phyloP scores from a whole-genome alignment of 2,329 filamentous ascomycete species.

The Lachnellula cervina region DNA sequence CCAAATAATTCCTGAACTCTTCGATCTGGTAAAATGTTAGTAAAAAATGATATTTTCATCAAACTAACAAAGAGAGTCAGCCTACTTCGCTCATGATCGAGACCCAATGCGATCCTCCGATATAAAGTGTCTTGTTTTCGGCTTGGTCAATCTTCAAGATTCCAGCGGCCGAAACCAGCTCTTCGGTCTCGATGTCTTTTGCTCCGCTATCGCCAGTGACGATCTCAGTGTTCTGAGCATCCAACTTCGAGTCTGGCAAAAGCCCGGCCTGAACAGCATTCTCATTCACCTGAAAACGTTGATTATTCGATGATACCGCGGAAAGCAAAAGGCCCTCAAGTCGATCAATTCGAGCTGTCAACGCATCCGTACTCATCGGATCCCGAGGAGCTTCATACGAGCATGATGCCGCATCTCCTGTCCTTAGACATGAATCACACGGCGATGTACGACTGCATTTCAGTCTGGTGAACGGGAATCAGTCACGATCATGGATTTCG shows the following conservation, averaged over 20 bases:
- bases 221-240: not conserved
- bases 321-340: conserved; percentile 10
- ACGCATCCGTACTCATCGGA: not conserved
- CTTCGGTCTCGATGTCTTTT: not conserved
- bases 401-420: conserved; percentile 14
- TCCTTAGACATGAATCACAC: conserved; percentile 12
- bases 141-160: conserved; percentile 11
- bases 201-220: too few relatives aligned
- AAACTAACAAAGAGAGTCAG: not conserved
- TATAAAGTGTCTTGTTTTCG: conserved; percentile 5
- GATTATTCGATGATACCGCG: not conserved
- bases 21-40: conserved; percentile 5
- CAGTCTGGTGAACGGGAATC: not conserved
- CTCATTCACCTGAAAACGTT: not conserved
- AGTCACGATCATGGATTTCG: not conserved
- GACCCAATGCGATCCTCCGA: conserved; percentile 11
- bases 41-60: not conserved
- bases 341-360: conserved; percentile 11
- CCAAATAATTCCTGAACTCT: conserved; percentile 6
- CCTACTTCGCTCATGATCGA: conserved; percentile 14
- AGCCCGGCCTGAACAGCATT: not conserved
- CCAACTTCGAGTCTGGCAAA: not conserved
- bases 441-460: conserved; percentile 1
- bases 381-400: conserved; percentile 3
- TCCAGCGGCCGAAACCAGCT: conserved; percentile 7